Evolutionary conservation across 306 rosid species (phyloP), one percentile per base, ranked within the genome.

Genomic region (Luffa aegyptiaca): DNA sequence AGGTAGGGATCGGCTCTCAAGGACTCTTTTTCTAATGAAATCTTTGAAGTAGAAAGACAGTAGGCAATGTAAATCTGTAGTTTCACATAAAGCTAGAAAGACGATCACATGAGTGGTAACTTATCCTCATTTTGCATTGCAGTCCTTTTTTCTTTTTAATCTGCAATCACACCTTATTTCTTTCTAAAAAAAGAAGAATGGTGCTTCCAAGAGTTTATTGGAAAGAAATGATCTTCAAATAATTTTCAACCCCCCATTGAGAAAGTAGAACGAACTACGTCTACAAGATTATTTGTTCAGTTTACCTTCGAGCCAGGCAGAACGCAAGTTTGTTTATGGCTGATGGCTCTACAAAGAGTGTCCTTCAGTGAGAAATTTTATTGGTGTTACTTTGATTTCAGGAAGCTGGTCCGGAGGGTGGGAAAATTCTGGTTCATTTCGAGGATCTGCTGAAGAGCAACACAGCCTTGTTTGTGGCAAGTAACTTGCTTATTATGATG

Each of bases 361-460:
- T 55, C 76, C 77, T 49, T 26, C 59, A 16, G 16, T 31, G 21
- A 13, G 8, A 73, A 73, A 26, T 73, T 48, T 73, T 73, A 73
- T 31, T 74, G 62, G 39, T 78, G 20, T 71, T 46, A 45, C 49
- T 77, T 79, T 77, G 49, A 80, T 85, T 80, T 82, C 89, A 92
- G 98, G 98, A 95, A 88, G 98, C 96, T 63, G 93, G 92, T 79
- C 93, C 93, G 0, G 97, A 92, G 82, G 97, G 91, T 86, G 97
- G 97, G 44, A 95, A 95, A 84, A 91, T 92, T 90, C 97, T 90
- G 85, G 86, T 90, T 88, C 93, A 91, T 86, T 95, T 95, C 79
- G 97, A 92, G 92, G 96, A 95, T 62, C 87, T 95, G 81, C 88
- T 92, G 82, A 95, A 95, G 88, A 91, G 97, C 89, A 95, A 92